A percentile compares a stretch with the other conserved stretches of the same genome.
These are phyloP conservation scores for Neurospora hispaniola DNA, from an alignment of 495 filamentous ascomycete genomes.

Conservation along the genomic window DNA sequence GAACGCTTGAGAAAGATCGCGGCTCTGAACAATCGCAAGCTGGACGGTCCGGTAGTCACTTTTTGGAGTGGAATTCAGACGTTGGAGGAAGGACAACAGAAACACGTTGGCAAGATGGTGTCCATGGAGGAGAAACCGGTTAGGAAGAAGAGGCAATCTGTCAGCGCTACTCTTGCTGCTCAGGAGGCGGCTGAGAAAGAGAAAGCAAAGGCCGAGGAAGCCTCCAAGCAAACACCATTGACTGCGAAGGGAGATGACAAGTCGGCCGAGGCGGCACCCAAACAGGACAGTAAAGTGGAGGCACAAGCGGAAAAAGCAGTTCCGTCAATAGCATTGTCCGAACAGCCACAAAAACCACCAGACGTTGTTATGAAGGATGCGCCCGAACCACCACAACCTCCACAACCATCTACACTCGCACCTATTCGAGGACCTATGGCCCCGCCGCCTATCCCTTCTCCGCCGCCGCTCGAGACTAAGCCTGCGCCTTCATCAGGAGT, in stretches of 20 bases:
- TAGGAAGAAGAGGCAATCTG: slow-evolving; percentile 35
- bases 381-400: neutral
- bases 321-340: neutral
- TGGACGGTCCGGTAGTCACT: slow-evolving; percentile 82
- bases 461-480: slow-evolving; percentile 22
- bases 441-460: slow-evolving; percentile 14
- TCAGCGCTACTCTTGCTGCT: slow-evolving; percentile 9
- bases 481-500: slow-evolving; percentile 23
- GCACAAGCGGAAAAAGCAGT: neutral
- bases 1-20: slow-evolving; percentile 71
- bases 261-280: neutral
- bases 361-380: neutral
- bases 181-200: slow-evolving; percentile 18
- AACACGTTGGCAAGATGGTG: slow-evolving; percentile 59
- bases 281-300: neutral
- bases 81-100: slow-evolving; percentile 65
- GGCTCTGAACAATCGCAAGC: slow-evolving; percentile 70
- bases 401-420: neutral
- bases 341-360: neutral
- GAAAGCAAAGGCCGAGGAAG: slow-evolving; percentile 12
- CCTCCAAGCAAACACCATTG: slow-evolving; percentile 9
- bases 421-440: slow-evolving; percentile 11
- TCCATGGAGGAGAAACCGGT: slow-evolving; percentile 45
- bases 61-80: slow-evolving; percentile 86
- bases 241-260: slow-evolving; percentile 6